Base-by-base conservation (phyloP, 1,139 yeast species). In the Taphrina flavorubra region DNA sequence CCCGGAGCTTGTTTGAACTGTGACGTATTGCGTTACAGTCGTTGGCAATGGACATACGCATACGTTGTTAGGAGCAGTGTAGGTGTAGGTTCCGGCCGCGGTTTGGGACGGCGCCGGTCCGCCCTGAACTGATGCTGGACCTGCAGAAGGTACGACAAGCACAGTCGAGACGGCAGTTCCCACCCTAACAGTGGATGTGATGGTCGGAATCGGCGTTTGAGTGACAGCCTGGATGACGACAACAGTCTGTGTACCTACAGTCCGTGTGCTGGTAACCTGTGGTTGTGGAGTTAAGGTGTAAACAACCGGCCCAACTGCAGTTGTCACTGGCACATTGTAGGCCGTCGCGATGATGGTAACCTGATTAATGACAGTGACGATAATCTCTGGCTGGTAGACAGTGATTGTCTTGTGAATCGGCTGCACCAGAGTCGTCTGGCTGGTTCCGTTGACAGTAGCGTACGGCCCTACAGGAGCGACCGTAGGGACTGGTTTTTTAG, bases 21-120 rank as follows among this genome's bases (percentile, higher is more conserved):
- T 56, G 16, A 56, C 49, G 49, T 56, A 56, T 18, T 56, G 60
- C 6, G 60, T 56, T n/a, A 56, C 60, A 6, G 60, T 56, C 42
- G 60, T 7, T 39, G 60, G 60, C 18, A 56, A 16, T 4, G 46
- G 60, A 16, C 60, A 56, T 14, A 10, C 60, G 37, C 60, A 56
- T 25, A 56, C 49, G 18, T 31, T 31, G 49, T 37, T 40, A 2
- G 16, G 16, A 6, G 60, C 60, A 18, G 60, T 56, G 36, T 56
- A 56, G 36, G 18, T 31, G 37, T 56, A 56, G 16, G 60, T 56
- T 18, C 31, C n/a, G 2, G 49, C 60, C 6, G 60, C 60, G 13
- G 60, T 6, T 11, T 16, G 16, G 13, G 60, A 10, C 10, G 60
- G 60, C 16, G 46, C 49, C 8, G 60, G 49, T 2, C 44, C 60